A percentile compares a stretch with the other conserved stretches of the same genome.
Conservation (phyloP, 2,329 filamentous ascomycete genomes). For the Anisogramma anomala region DNA sequence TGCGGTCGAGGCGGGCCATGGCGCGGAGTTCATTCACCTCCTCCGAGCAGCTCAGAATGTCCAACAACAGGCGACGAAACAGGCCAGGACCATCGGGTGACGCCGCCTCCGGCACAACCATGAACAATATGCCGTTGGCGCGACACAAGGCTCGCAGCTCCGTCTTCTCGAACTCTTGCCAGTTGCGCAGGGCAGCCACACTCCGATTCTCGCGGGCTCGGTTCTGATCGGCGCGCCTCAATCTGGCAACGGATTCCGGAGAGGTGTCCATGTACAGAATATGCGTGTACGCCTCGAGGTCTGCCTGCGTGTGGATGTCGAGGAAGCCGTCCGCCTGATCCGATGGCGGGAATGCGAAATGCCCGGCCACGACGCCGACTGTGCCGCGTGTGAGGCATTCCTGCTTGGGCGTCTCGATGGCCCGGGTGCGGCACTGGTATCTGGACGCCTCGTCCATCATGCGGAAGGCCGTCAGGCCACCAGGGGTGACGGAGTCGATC, state of each 20-base stretch:
- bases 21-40: slow-evolving; percentile 26
- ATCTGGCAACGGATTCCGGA: slow-evolving; percentile 25
- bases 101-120: slow-evolving; percentile 7
- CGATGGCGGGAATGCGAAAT: slow-evolving; percentile 29
- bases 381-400: slow-evolving; percentile 24
- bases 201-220: slow-evolving; percentile 26
- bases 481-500: slow-evolving; percentile 31
- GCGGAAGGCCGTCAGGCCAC: slow-evolving; percentile 38
- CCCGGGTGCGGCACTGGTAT: slow-evolving; percentile 27
- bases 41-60: slow-evolving; percentile 28
- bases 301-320: slow-evolving; percentile 33
- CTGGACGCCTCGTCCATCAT: slow-evolving; percentile 26
- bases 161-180: slow-evolving; percentile 35
- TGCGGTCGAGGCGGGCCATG: slow-evolving; percentile 22
- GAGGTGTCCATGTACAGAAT: slow-evolving; percentile 43
- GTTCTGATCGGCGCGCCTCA: slow-evolving; percentile 26
- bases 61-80: too few relatives aligned
- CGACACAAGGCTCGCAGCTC: slow-evolving; percentile 33
- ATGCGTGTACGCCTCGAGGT: slow-evolving; percentile 40
- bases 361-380: slow-evolving; percentile 39
- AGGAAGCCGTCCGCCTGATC: slow-evolving; percentile 32
- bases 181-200: slow-evolving; percentile 29
- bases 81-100: too few relatives aligned
- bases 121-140: slow-evolving; percentile 36
- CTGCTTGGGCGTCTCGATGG: slow-evolving; percentile 33